Base-by-base conservation (phyloP, 352 stramenopile genomes). In the Phytophthora pini region DNA sequence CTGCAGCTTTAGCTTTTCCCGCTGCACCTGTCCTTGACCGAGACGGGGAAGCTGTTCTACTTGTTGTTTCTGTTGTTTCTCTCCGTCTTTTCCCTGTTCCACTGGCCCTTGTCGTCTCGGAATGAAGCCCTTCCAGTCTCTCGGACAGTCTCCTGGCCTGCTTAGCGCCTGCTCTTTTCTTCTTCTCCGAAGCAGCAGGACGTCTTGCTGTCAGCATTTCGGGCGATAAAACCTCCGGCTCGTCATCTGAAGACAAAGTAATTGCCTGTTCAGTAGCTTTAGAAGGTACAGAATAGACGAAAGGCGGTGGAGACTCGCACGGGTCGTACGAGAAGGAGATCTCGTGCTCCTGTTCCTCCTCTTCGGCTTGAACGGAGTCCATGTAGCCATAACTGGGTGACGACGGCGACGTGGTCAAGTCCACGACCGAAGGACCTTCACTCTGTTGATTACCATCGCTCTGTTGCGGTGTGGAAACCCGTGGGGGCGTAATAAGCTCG, bases 401-500 rank as follows among this genome's bases (percentile, higher is more conserved):
- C n/a, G 65, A 59, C 3, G 61, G 63, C 15, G 68, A 70, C 20
- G 50, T 78, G 45, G 78, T 79, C 55, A 91, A 54, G 52, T 88
- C 72, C 5, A 90, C 82, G 39, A 87, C 41, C 1, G 40, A 46
- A 24, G 15, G 57, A 57, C 39, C 41, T 46, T 62, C 41, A 56
- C 46, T 70, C 47, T 60, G 58, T 6, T 55, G 59, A 26, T 26
- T 26, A 26, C 24, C 41, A 50, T 62, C 41, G 53, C 46, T 70
- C 47, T 60, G 58, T 6, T 55, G 59, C 40, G 61, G 50, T 15
- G 59, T 46, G 57, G 61, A 39, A 22, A 39, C 32, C 6, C 40
- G 71, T 8, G 76, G 75, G 12, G 77, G 77, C 13, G 77, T 79
- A 9, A 77, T 65, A 26, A 86, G 69, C 50, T 86, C 74, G 32